These are phyloP conservation scores for Spathaspora gorwiae DNA, from an alignment of 805 yeast species.

Conservation along the genomic window DNA sequence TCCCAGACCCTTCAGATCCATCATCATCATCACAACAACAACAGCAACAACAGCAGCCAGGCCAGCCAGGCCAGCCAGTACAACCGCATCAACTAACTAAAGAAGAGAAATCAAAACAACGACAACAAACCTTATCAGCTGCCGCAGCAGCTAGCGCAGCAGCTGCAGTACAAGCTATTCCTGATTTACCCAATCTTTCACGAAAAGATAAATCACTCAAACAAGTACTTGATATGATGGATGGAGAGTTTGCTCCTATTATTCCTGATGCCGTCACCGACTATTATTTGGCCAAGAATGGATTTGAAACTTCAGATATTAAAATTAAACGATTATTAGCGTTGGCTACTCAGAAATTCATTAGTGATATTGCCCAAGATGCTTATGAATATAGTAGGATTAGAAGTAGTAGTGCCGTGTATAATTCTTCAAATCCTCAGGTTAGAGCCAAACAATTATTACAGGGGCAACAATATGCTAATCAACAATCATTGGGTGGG, in stretches of 20 bases:
- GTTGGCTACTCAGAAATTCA: constrained; percentile 91
- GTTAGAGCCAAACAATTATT: constrained; percentile 72
- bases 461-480: constrained; percentile 58
- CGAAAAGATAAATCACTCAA: constrained; percentile 77
- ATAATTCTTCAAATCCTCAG: constrained; percentile 80
- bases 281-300: constrained; percentile 80
- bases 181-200: constrained; percentile 62
- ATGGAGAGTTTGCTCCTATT: constrained; percentile 83
- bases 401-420: constrained; percentile 83
- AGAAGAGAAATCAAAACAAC: constrained; percentile 5
- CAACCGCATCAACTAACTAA: constrained; percentile 5
- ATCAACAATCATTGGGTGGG: constrained; percentile 31
- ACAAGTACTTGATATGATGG: constrained; percentile 85
- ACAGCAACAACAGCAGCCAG: neutral
- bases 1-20: neutral
- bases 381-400: constrained; percentile 95
- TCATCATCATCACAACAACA: neutral
- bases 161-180: constrained; percentile 18
- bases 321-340: constrained; percentile 78
- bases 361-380: constrained; percentile 91
- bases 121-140: constrained; percentile 7
- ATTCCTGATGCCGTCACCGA: constrained; percentile 97
- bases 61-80: neutral
- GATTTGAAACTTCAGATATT: constrained; percentile 74
- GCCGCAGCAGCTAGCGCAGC: constrained; percentile 8